These are phyloP conservation scores for Acer saccharum DNA, from an alignment of 345 rosid genomes.

Conservation along the genomic window DNA sequence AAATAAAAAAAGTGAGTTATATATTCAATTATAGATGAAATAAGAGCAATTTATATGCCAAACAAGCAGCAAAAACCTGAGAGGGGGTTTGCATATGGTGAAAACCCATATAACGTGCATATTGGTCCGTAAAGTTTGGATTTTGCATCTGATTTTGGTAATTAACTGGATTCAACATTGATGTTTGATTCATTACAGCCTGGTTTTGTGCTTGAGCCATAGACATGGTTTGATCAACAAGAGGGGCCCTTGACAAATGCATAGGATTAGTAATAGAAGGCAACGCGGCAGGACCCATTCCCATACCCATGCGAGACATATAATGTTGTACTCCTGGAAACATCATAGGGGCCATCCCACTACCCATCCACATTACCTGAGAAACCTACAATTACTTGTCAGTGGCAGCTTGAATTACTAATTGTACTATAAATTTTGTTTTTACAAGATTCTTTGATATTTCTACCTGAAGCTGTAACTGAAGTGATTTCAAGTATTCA, in stretches of 20 bases:
- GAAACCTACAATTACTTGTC: constrained; percentile 5
- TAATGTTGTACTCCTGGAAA: constrained; percentile 75
- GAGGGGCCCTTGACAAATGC: constrained; percentile 47
- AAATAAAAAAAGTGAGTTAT: too few species aligned
- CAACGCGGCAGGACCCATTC: constrained; percentile 39
- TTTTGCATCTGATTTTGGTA: constrained; percentile 47
- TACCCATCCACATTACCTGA: constrained; percentile 93
- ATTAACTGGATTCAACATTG: constrained; percentile 41
- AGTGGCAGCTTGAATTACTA: too few species aligned
- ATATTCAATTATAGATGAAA: background rate
- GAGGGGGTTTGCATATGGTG: constrained; percentile 50
- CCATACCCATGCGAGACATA: constrained; percentile 56
- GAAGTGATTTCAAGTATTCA: constrained; percentile 90
- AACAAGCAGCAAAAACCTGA: constrained; percentile 40
- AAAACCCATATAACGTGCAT: constrained; percentile 50
- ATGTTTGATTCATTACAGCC: constrained; percentile 37
- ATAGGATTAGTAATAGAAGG: constrained; percentile 39
- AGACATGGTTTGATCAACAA: constrained; percentile 46
- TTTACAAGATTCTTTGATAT: background rate
- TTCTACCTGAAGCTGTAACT: constrained; percentile 79
- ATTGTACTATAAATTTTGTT: background rate
- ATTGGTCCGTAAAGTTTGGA: constrained; percentile 41
- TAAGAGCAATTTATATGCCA: background rate
- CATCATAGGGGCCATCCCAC: constrained; percentile 87
- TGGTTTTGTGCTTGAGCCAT: constrained; percentile 43